Conservation (phyloP, 768 basidiomycete genomes). For the Mrakia hoshinonis region DNA sequence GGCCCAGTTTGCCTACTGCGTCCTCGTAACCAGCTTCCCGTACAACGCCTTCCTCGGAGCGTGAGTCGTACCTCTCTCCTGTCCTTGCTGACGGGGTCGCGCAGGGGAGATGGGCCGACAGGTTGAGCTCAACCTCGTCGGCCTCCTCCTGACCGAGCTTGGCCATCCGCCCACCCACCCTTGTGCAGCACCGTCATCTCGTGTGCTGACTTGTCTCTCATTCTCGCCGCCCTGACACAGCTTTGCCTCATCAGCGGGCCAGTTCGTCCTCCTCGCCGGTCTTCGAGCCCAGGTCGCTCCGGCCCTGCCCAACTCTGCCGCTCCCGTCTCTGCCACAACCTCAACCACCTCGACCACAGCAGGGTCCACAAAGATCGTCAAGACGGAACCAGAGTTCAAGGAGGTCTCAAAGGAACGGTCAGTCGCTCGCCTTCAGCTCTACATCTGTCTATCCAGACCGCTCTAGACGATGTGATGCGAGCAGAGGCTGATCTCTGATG, state of each 20-base stretch:
- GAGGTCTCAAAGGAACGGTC: conserved; percentile 89
- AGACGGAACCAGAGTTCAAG: conserved; percentile 52
- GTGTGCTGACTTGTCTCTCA: not conserved
- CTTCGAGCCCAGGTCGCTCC: conserved; percentile 87
- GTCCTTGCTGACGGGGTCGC: too few species aligned
- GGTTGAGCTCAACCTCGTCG: not conserved
- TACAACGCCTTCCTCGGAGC: conserved; percentile 96
- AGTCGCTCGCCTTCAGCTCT: conserved; percentile 33
- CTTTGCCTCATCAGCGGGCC: conserved; percentile 85
- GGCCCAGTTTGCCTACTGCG: conserved; percentile 81
- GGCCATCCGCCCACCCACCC: too few species aligned
- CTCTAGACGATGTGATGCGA: not conserved
- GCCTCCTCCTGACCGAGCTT: not conserved
- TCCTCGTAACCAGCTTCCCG: conserved; percentile 83
- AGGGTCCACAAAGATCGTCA: conserved; percentile 20
- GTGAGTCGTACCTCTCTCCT: conserved; percentile 48
- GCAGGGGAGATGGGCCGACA: not conserved
- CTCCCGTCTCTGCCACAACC: not conserved
- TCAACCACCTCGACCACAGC: not conserved
- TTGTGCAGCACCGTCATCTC: not conserved
- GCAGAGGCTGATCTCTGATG: not conserved
- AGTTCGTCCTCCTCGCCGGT: conserved; percentile 90
- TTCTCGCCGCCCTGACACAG: conserved; percentile 43
- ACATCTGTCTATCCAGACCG: not conserved
- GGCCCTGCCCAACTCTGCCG: not conserved